phyloP scores from a whole-genome alignment of 106 monocot genomes.

The Posidonia australis region DNA sequence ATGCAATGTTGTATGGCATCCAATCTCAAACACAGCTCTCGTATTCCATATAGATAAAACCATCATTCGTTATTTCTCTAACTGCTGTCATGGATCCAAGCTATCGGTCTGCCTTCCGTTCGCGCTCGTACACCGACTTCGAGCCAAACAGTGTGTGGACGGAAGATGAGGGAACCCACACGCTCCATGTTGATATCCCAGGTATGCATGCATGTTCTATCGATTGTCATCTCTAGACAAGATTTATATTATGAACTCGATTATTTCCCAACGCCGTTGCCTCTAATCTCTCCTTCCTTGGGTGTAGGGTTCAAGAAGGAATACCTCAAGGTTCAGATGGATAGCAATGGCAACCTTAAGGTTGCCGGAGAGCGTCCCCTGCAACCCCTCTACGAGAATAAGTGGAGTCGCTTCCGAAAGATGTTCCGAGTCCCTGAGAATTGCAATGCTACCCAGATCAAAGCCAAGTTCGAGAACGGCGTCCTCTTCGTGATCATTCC shows the following conservation, averaged over 20 bases:
- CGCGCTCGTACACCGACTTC: neutral
- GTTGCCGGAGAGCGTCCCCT: conserved; percentile 34
- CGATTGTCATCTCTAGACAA: no score
- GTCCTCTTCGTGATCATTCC: conserved; percentile 28
- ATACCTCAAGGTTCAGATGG: conserved; percentile 26
- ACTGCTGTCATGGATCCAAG: neutral
- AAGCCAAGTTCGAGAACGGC: conserved; percentile 31
- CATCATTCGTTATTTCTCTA: no score
- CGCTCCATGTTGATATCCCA: neutral
- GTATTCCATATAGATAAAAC: no score
- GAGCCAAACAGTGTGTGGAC: neutral
- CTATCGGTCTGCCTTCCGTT: neutral
- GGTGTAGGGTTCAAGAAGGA: conserved; percentile 37
- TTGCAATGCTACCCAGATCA: conserved; percentile 10
- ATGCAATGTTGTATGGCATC: no score
- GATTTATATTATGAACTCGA: no score
- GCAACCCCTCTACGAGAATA: conserved; percentile 2
- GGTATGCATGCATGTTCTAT: neutral
- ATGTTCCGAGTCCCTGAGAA: conserved; percentile 13
- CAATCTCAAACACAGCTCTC: no score
- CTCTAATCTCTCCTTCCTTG: neutral
- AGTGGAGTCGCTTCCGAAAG: conserved; percentile 25
- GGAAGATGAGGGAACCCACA: neutral
- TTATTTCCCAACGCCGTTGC: neutral
- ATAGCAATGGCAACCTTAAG: conserved; percentile 21